A percentile compares a stretch with the other conserved stretches of the same genome.
These are phyloP conservation scores for Tolypocladium inflatum DNA, from an alignment of 2,329 filamentous ascomycete genomes.

Conservation along the genomic window DNA sequence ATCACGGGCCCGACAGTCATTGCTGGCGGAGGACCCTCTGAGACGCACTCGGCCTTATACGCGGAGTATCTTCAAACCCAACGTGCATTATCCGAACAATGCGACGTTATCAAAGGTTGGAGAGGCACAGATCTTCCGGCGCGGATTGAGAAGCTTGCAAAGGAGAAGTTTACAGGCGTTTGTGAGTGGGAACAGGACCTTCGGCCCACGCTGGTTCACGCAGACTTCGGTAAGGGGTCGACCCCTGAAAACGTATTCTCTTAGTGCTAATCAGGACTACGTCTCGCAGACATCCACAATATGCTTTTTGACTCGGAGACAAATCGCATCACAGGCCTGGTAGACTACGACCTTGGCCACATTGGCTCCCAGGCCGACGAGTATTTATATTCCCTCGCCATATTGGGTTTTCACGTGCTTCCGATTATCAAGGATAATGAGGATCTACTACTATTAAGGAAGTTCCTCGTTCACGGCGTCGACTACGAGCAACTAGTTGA, in stretches of 20 bases:
- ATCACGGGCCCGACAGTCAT: neutral
- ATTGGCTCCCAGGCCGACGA: neutral
- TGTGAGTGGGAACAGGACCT: neutral
- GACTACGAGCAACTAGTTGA: neutral
- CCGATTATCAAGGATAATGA: neutral
- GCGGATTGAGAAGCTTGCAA: neutral
- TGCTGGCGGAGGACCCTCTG: neutral
- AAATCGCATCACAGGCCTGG: neutral
- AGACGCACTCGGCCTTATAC: neutral
- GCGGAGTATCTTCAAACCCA: neutral
- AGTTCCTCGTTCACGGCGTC: neutral
- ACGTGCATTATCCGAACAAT: neutral
- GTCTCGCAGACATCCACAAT: neutral
- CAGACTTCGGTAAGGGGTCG: neutral
- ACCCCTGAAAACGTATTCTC: neutral
- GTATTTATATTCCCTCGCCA: neutral
- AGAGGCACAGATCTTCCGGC: neutral
- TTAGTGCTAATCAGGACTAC: neutral
- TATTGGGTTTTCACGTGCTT: neutral
- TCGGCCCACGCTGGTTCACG: neutral
- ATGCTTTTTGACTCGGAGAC: neutral
- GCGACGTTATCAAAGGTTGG: neutral
- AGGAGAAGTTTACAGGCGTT: neutral
- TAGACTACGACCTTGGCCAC: neutral
- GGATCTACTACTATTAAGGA: neutral